Evolutionary conservation across 2,329 filamentous ascomycete species (phyloP).

Genomic region (Arachnopeziza araneosa): DNA sequence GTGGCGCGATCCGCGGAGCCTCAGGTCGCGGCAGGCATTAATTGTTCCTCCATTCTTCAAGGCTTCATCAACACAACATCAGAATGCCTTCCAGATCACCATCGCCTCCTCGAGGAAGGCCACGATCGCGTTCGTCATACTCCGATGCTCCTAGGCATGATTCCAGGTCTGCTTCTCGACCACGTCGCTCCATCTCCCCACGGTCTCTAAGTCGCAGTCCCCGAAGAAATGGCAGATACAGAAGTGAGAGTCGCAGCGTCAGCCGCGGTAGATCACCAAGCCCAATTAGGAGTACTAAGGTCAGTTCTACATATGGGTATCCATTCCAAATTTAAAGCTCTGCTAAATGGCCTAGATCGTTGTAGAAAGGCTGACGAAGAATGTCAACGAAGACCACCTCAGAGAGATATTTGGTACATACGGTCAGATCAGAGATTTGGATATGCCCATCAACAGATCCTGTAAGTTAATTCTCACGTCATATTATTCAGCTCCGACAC

Average conservation of each 20-base stretch:
- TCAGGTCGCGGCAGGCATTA: neutral
- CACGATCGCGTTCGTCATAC: slow-evolving; percentile 26
- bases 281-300: slow-evolving; percentile 49
- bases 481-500: slow-evolving; percentile 19
- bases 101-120: slow-evolving; percentile 18
- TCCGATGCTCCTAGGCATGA: slow-evolving; percentile 21
- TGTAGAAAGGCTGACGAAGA: slow-evolving; percentile 92
- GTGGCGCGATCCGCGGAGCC: too few relatives aligned
- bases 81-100: slow-evolving; percentile 24
- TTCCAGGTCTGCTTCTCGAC: slow-evolving; percentile 23
- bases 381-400: slow-evolving; percentile 82
- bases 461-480: slow-evolving; percentile 50
- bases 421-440: slow-evolving; percentile 78
- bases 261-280: slow-evolving; percentile 28
- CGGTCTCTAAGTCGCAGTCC: slow-evolving; percentile 24
- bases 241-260: slow-evolving; percentile 28
- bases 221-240: slow-evolving; percentile 27
- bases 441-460: slow-evolving; percentile 81
- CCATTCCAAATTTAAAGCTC: neutral
- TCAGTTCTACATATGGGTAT: slow-evolving; percentile 18
- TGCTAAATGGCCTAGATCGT: slow-evolving; percentile 61
- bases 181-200: slow-evolving; percentile 28
- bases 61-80: neutral
- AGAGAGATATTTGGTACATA: slow-evolving; percentile 89
- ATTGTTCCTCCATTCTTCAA: neutral